Conservation (phyloP, 257 asterid species). For the Primulina huaijiensis region DNA sequence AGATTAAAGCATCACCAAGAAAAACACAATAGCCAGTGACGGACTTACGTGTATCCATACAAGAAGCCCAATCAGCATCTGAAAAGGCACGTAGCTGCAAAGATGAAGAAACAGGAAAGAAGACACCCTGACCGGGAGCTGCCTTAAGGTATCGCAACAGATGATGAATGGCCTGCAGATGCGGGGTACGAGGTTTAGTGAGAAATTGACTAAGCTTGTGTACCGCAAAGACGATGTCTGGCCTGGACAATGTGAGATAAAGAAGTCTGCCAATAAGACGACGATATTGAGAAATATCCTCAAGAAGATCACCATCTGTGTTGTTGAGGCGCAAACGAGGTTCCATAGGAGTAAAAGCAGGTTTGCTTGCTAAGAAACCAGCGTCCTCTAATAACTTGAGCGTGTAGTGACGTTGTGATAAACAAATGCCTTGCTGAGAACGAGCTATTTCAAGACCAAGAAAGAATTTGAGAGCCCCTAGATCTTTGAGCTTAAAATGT, state of each 20-base stretch:
- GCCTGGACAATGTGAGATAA: too few relatives aligned
- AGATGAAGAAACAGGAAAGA: neutral
- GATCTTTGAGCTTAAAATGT: neutral
- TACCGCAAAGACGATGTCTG: too few relatives aligned
- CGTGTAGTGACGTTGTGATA: neutral
- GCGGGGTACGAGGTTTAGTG: too few relatives aligned
- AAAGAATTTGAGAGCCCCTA: neutral
- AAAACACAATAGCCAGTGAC: neutral
- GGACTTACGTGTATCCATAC: neutral
- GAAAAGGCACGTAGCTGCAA: neutral
- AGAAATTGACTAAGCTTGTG: too few relatives aligned
- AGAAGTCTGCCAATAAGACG: neutral
- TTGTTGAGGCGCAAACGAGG: accelerated
- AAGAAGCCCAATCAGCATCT: constrained; percentile 17
- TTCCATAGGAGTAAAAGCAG: neutral
- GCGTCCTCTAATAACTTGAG: neutral
- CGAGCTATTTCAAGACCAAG: neutral
- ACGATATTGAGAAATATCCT: neutral
- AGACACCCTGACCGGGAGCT: neutral
- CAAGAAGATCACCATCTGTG: neutral
- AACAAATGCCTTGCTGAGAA: neutral
- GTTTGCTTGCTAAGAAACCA: neutral
- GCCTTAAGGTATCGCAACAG: neutral
- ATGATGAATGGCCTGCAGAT: neutral
- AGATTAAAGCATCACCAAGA: neutral